Base-by-base conservation (phyloP, 305 asterid species). In the Euphrasia arctica region DNA sequence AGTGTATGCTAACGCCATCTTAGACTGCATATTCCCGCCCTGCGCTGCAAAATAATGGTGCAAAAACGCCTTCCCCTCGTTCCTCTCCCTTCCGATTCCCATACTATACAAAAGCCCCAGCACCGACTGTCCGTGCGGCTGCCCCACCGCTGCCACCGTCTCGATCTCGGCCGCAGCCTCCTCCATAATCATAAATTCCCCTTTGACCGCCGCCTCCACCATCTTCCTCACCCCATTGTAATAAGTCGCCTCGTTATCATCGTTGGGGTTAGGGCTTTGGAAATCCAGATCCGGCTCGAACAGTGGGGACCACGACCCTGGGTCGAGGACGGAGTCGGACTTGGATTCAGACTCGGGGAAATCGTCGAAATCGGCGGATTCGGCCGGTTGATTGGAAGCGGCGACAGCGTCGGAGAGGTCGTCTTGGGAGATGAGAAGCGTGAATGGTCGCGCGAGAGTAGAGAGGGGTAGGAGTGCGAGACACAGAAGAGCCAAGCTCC, bases 301-400 rank as follows among this genome's bases (percentile, higher is more conserved):
- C 10, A 92, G 76, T 2, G 95, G 96, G 70, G 95, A 81, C 98
- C 98, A 92, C 3, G 98, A 92, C 0, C 98, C 98, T 13, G 97
- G 96, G 72, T 92, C 98, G 28, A 89, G 82, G 9, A 80, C 74
- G 43, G 74, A 79, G 69, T 89, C 98, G 27, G 97, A 85, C 71
- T 82, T 79, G 28, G 95, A 79, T 5, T 81, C 89, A 39, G 81
- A 64, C 43, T 78, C 86, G 0, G 81, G 76, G 48, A 83, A 78
- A 29, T 83, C 89, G 65, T 83, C 86, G 78, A 75, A 81, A 71
- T 78, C 90, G 41, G 83, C 34, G 34, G 54, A 67, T 42, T 77
- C 84, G 60, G 71, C 83, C 58, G 76, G 74, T 7, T 79, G 83
- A 29, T 77, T 74, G 55, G 70, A 45, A 2, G 74, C 65, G 63